phyloP scores from a whole-genome alignment of 1,284 basidiomycete species.

The Ceratobasidium sp. region DNA sequence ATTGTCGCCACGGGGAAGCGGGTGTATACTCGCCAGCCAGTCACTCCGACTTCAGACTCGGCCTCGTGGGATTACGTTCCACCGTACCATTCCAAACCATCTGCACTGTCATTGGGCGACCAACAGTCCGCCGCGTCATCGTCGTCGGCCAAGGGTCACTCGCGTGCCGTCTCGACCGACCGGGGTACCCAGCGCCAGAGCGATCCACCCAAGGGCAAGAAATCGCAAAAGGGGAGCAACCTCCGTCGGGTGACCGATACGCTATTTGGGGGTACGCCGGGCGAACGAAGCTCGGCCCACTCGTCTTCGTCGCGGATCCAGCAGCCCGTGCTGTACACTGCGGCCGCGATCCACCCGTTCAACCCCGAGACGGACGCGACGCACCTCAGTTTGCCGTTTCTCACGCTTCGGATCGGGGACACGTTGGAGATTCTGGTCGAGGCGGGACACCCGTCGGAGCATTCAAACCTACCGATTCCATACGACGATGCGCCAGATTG shows the following conservation, averaged over 20 bases:
- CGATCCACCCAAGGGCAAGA: slow-evolving; percentile 2
- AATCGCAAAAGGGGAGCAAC: slow-evolving; percentile 19
- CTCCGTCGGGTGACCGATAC: slow-evolving; percentile 20
- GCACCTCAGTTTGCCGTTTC: slow-evolving; percentile 71
- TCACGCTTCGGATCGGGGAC: slow-evolving; percentile 64
- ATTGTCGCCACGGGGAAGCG: slow-evolving; percentile 1
- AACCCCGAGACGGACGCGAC: slow-evolving; percentile 64
- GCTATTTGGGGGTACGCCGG: slow-evolving; percentile 29
- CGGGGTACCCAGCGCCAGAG: background rate
- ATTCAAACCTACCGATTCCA: slow-evolving; percentile 70
- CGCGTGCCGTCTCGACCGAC: slow-evolving; percentile 6
- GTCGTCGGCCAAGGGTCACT: slow-evolving; percentile 12
- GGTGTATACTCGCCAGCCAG: background rate
- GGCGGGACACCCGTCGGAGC: slow-evolving; percentile 73
- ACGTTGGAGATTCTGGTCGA: slow-evolving; percentile 72
- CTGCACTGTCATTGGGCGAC: slow-evolving; percentile 9
- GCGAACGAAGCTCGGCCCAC: background rate
- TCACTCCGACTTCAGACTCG: slow-evolving; percentile 10
- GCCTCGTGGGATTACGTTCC: slow-evolving; percentile 21
- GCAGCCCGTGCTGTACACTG: slow-evolving; percentile 61
- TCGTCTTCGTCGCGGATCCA: slow-evolving; percentile 1
- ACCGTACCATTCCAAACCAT: background rate
- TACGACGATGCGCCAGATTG: slow-evolving; percentile 75
- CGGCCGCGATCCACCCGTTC: slow-evolving; percentile 69
- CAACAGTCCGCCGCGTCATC: background rate